Evolutionary conservation across 2,329 filamentous ascomycete species (phyloP).

Genomic region (Trichoderma pleuroti): DNA sequence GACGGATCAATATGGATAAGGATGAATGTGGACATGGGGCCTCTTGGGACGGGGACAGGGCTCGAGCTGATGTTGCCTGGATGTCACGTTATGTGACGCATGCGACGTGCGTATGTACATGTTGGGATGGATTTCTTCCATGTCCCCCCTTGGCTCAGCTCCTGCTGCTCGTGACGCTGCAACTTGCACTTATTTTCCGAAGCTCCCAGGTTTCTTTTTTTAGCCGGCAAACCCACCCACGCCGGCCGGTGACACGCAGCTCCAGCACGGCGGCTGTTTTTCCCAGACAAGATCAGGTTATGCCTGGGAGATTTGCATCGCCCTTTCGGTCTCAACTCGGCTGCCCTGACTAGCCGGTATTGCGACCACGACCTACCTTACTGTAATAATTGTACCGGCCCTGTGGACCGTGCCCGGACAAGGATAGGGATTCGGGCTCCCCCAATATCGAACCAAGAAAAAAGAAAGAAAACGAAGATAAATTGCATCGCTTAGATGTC

Average conservation of each 20-base stretch:
- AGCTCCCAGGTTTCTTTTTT: not conserved
- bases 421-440: not conserved
- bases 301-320: slow-evolving; percentile 3
- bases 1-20: not conserved
- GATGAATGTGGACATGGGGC: not conserved
- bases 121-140: not conserved
- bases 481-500: slow-evolving; percentile 17
- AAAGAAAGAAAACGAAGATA: slow-evolving; percentile 5
- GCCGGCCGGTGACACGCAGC: not conserved
- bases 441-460: slow-evolving; percentile 13
- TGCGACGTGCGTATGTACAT: not conserved
- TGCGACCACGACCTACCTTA: too few relatives aligned
- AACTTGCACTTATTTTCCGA: slow-evolving; percentile 2
- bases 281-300: slow-evolving; percentile 7
- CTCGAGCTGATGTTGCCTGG: not conserved
- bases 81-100: slow-evolving; percentile 15
- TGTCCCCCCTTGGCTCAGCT: not conserved
- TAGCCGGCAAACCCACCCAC: slow-evolving; percentile 4
- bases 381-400: slow-evolving; percentile 11
- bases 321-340: slow-evolving; percentile 15
- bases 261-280: slow-evolving; percentile 1
- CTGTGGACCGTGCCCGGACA: slow-evolving; percentile 10
- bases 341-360: slow-evolving; percentile 16
- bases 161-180: not conserved
- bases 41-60: not conserved